Evolutionary conservation across 1,284 basidiomycete species (phyloP).

Genomic region (Ustilago curta): DNA sequence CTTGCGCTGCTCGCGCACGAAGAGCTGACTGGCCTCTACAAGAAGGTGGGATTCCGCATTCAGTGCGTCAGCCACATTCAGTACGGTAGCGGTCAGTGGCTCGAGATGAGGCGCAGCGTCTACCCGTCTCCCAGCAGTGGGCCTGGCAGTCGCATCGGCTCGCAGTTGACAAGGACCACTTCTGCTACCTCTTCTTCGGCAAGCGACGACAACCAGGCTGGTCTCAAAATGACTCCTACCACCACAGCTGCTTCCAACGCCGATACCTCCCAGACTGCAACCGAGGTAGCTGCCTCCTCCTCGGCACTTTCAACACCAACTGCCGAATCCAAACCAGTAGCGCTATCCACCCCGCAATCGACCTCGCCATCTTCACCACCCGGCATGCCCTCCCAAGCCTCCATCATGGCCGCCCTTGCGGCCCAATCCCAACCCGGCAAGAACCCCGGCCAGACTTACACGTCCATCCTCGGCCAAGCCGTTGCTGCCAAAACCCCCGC

Average conservation of each 20-base stretch:
- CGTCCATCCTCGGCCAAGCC: conserved; percentile 65
- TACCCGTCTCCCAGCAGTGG: conserved; percentile 34
- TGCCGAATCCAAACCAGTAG: conserved; percentile 1
- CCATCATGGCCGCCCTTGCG: conserved; percentile 57
- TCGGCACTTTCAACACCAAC: conserved; percentile 8
- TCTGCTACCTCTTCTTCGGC: conserved; percentile 38
- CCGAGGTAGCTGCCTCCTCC: neutral
- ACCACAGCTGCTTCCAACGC: neutral
- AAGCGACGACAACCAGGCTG: conserved; percentile 25
- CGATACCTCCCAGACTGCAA: neutral
- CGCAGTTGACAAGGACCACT: conserved; percentile 28
- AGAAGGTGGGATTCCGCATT: conserved; percentile 58
- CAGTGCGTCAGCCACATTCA: conserved; percentile 63
- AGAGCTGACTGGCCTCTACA: conserved; percentile 59
- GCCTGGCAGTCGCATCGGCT: conserved; percentile 24
- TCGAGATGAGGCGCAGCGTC: conserved; percentile 64
- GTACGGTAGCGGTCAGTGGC: conserved; percentile 59
- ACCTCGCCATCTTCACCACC: conserved; percentile 38
- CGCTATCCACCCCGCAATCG: conserved; percentile 4
- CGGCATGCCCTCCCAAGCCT: conserved; percentile 50
- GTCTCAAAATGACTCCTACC: conserved; percentile 18
- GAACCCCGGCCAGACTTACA: conserved; percentile 43
- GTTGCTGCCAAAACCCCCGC: conserved; percentile 66
- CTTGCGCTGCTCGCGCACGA: conserved; percentile 62
- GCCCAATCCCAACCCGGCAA: conserved; percentile 47